Evolutionary conservation across 495 filamentous ascomycete species (phyloP).

Genomic region (Trichoderma asperelloides): DNA sequence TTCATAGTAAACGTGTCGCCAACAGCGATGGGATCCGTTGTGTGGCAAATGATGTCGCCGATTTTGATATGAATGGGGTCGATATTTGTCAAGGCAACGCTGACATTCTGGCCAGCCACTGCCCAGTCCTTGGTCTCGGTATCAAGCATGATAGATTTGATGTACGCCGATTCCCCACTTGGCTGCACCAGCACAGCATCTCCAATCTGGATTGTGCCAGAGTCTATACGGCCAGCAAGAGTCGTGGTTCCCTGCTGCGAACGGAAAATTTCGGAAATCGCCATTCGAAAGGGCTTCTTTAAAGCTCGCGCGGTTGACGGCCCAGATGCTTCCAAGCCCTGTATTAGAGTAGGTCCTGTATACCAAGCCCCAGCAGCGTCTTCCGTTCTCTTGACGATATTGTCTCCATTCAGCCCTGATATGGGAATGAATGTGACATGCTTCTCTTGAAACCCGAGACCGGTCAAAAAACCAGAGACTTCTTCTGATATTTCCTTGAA

Average conservation of each 20-base stretch:
- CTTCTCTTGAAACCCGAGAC: conserved; percentile 69
- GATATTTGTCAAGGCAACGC: conserved; percentile 76
- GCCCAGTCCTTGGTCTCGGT: conserved; percentile 73
- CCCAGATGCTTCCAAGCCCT: conserved; percentile 74
- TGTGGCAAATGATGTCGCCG: conserved; percentile 77
- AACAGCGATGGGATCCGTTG: conserved; percentile 55
- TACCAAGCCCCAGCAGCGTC: conserved; percentile 66
- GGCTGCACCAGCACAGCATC: conserved; percentile 75
- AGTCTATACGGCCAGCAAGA: conserved; percentile 77
- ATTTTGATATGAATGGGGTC: conserved; percentile 69
- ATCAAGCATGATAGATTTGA: conserved; percentile 72
- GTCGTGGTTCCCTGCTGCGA: conserved; percentile 72
- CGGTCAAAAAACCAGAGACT: conserved; percentile 68
- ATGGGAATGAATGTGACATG: conserved; percentile 82
- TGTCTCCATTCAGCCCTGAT: conserved; percentile 80
- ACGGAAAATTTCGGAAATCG: conserved; percentile 59
- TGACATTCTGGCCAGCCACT: conserved; percentile 86
- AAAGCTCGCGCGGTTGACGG: conserved; percentile 55
- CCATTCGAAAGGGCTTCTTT: conserved; percentile 74
- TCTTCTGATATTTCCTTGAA: conserved; percentile 83
- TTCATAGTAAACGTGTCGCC: conserved; percentile 67
- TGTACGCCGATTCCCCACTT: conserved; percentile 62
- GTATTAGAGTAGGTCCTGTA: conserved; percentile 63
- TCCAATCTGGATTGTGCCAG: conserved; percentile 74
- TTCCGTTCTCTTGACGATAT: conserved; percentile 56